Base-by-base conservation (phyloP, 371 early-diverging fungal species). In the Nematocida sp. region DNA sequence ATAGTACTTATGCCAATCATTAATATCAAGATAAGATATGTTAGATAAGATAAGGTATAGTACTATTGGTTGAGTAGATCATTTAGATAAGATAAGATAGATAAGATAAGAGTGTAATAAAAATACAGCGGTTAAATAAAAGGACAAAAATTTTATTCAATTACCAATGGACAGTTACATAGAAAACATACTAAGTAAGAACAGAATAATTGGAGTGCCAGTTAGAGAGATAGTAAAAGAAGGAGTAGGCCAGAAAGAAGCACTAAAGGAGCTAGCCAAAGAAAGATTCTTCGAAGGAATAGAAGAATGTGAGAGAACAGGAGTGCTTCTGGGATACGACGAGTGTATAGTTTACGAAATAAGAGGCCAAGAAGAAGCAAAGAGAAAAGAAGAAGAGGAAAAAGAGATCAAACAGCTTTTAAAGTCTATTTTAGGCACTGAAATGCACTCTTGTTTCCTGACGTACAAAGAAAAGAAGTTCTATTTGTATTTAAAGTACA, bases 241-340 rank as follows among this genome's bases (percentile, higher is more conserved):
- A 32, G 46, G 46, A 21, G 61, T 61, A 31, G 51, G 29, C 17
- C 57, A 61, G 13, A 47, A 32, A 17, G 43, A 29, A 2, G 49
- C 52, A 9, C n/a, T 23, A 11, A 7, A n/a, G 25, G 13, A 11
- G 15, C 51, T 70, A n/a, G 25, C 21, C 15, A 13, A 21, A 9
- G 31, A 57, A 5, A 19, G 0, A 31, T 70, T 70, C 61, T 70
- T 70, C 32, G 23, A 27, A 37, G 31, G 60, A 5, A 47, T 70
- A 55, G 61, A 61, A 49, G 74, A 70, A 47, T 70, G 74, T 47
- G 74, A 70, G 38, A 0, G n/a, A 7, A 48, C 15, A 21, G 74
- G 74, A 15, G 32, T 60, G 21, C 34, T 15, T 32, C 32, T 70
- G 51, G 76, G 74, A 19, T 70, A 70, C 46, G 74, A 70, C 31